Base-by-base conservation (phyloP, 805 yeast genomes). In the Pichia gijzeniarum region DNA sequence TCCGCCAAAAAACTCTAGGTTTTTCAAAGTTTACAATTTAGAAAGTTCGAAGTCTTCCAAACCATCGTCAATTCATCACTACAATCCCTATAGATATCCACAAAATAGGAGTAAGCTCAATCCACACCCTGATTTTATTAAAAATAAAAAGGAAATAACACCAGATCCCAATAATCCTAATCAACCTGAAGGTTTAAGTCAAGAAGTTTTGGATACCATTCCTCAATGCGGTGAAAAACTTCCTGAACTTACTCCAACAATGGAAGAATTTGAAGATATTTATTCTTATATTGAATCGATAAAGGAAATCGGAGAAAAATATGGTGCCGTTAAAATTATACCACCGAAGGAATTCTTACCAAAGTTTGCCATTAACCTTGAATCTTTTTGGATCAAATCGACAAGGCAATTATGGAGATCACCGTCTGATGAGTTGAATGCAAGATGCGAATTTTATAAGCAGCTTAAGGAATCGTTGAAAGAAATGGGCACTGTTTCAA, bases 241-340 rank as follows among this genome's bases (percentile, higher is more conserved):
- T n/a, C 95, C 95, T 2, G 69, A 76, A 0, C 64, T 80, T 13
- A 62, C 63, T 39, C 84, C 90, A 2, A 65, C 80, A 1, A 65
- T 63, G 17, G 70, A 69, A 21, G 81, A 85, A 53, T 76, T 80
- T 48, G 56, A 62, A 10, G 81, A 83, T 58, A 95, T 95, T 1
- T 74, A 82, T 18, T 61, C 60, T n/a, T 83, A 80, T 52, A 66
- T 86, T 16, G 82, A 84, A 19, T 68, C 75, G 13, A 61, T 78
- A 1, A 60, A 64, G 12, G 68, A 71, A 0, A 54, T 71, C 9
- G 95, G 93, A 2, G 63, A 59, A 28, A 59, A 65, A 25, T 78
- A 72, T 59, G 96, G 96, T 0, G 89, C 93, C 56, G 63, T 88
- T 37, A 90, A 89, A 57, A 59, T 90, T 2, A 68, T 75, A 6